These are phyloP conservation scores for Polytolypa hystricis DNA, from an alignment of 2,329 filamentous ascomycete genomes.

Conservation along the genomic window DNA sequence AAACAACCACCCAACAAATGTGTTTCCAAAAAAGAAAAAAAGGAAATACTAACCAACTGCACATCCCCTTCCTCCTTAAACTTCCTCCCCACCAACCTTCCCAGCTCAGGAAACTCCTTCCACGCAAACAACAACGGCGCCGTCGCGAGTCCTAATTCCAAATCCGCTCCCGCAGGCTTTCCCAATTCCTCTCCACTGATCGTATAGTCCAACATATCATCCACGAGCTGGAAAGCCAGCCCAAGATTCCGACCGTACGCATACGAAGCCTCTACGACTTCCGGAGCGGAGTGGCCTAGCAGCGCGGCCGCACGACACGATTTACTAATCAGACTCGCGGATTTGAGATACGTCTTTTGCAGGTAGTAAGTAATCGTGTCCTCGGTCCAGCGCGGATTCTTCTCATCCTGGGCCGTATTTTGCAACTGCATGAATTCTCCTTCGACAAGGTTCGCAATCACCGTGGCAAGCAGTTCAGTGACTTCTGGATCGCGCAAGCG, in stretches of 20 bases:
- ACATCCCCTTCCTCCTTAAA: constrained; percentile 79
- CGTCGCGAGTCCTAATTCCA: constrained; percentile 87
- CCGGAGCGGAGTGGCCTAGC: constrained; percentile 62
- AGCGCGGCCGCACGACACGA: constrained; percentile 84
- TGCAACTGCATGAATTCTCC: constrained; percentile 99
- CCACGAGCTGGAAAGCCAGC: constrained; percentile 90
- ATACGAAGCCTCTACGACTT: constrained; percentile 85
- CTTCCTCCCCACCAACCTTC: constrained; percentile 80
- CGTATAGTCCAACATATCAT: constrained; percentile 97
- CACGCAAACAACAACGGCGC: constrained; percentile 92
- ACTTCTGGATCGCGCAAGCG: constrained; percentile 87
- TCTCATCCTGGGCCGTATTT: constrained; percentile 84
- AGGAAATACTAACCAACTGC: constrained; percentile 51
- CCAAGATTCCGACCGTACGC: constrained; percentile 87
- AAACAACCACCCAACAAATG: no score
- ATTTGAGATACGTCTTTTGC: constrained; percentile 97
- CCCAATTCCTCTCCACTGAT: constrained; percentile 73
- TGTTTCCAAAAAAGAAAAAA: not conserved
- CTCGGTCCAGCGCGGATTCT: constrained; percentile 72
- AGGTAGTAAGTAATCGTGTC: constrained; percentile 87
- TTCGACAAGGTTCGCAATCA: constrained; percentile 95
- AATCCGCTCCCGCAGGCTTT: constrained; percentile 87
- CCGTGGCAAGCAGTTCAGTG: constrained; percentile 84
- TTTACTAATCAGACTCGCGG: constrained; percentile 89
- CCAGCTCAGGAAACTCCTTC: constrained; percentile 77